Evolutionary conservation across 2,329 filamentous ascomycete species (phyloP), one percentile per base, ranked within the genome.

Genomic region (Chrysosphaeria jannelii): DNA sequence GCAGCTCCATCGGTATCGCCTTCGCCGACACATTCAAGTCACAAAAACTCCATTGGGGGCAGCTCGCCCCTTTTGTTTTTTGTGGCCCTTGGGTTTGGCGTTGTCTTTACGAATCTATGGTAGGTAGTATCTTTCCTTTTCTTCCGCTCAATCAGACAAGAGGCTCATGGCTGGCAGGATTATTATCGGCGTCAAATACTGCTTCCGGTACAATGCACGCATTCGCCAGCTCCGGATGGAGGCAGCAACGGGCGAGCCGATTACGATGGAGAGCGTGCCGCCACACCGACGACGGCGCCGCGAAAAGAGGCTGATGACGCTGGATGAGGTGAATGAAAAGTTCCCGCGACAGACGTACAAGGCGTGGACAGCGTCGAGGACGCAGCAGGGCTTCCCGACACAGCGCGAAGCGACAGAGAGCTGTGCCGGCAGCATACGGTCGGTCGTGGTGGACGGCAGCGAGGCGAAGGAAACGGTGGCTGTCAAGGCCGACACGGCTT

Each of bases 81-180:
- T 15, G 33, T 35, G 7, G 30, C 85, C 10, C 53, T 97, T 14
- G 85, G 85, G 4, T 93, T 97, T 37, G 85, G 85, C 35, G 85
- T 97, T 11, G 85, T 97, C 21, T 97, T 97, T 39, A 97, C 85
- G 23, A 97, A 97, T 44, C 50, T 97, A 45, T 97, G 85, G 85
- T 93, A 57, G 51, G 70, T 44, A 3, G 5, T 6, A n/a, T 18
- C n/a, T 11, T 13, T 7, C 8, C 8, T 13, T 11, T 7, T 11
- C 14, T 13, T 7, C 7, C n/a, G 5, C 14, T n/a, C 21, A n/a
- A 16, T 16, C 18, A 21, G 16, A 25, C 23, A 11, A 18, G 16
- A 18, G 7, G n/a, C n/a, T n/a, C n/a, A n/a, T n/a, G n/a, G n/a
- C n/a, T 8, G 2, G 6, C 37, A 97, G 85, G 85, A 97, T 97